Evolutionary conservation across 768 basidiomycete species (phyloP), one percentile per base, ranked within the genome.

Genomic region (Tephrocybe rancida): DNA sequence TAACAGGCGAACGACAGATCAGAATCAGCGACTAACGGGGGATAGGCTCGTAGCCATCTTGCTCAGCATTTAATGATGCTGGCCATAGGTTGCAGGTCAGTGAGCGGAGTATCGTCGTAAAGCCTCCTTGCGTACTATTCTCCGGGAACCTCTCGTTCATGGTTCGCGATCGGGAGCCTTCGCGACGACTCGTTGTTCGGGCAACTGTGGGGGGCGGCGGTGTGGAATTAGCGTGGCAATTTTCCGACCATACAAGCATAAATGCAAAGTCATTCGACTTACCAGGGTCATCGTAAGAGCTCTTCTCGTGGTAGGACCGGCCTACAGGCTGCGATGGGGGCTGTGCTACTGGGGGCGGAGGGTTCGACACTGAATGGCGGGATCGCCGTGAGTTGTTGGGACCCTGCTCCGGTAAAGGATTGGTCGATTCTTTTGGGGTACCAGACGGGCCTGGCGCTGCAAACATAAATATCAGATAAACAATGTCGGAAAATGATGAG

Each of bases 81-180:
- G 60, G 60, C 60, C 60, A 61, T 38, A 61, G 42, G 49, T 59
- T 48, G 55, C 60, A 61, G 35, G 54, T 61, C 35, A 61, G 60
- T 50, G 53, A 51, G 26, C 60, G 57, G 43, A 61, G 55, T 27
- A 59, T 45, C 42, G 32, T 45, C 22, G 45, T 51, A 52, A 56
- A 56, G 49, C 60, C 60, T n/a, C 50, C 45, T 42, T 41, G 58
- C 61, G 47, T 59, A 65, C 64, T 54, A 38, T 61, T 60, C 50
- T 65, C 58, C 41, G 56, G 34, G 30, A 50, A 42, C 32, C 57
- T 56, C 47, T 57, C 58, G 43, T 25, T 45, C 44, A 49, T n/a
- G 25, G 43, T 41, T 21, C 24, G 56, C 19, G 55, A 45, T 51
- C 52, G 57, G 51, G 51, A 45, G 52, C 59, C 48, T 57, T 56